Conservation (phyloP, 2,329 filamentous ascomycete species). For the Penicillium sp. region DNA sequence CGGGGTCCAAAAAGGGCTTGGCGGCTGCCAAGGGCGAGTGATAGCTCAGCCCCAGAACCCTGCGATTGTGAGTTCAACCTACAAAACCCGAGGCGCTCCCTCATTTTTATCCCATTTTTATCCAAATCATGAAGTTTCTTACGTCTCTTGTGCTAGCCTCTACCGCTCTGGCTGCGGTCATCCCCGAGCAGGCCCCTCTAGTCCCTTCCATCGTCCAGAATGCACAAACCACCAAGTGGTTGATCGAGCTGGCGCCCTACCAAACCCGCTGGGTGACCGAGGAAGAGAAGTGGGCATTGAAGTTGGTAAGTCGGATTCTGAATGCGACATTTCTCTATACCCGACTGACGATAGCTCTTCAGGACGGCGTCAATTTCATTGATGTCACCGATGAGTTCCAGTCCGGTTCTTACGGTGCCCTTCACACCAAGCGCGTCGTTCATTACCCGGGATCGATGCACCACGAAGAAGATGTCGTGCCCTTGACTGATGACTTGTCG, state of each 20-base stretch:
- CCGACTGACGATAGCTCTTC: slow-evolving; percentile 3
- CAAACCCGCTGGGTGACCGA: slow-evolving; percentile 84
- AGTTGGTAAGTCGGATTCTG: slow-evolving; percentile 56
- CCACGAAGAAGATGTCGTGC: slow-evolving; percentile 61
- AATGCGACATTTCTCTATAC: not conserved
- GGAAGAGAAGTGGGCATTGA: slow-evolving; percentile 89
- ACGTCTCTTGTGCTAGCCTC: slow-evolving; percentile 31
- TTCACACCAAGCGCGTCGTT: slow-evolving; percentile 43
- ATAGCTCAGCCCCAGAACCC: slow-evolving; percentile 8
- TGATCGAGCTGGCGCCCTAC: slow-evolving; percentile 81
- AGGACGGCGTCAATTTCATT: slow-evolving; percentile 87
- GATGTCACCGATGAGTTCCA: slow-evolving; percentile 72
- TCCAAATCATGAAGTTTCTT: slow-evolving; percentile 35
- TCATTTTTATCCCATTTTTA: slow-evolving; percentile 2
- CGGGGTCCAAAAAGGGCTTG: slow-evolving; percentile 23
- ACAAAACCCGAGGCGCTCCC: slow-evolving; percentile 5
- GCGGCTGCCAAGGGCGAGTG: slow-evolving; percentile 18
- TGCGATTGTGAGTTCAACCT: slow-evolving; percentile 3
- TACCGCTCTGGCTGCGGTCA: slow-evolving; percentile 31
- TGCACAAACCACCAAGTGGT: slow-evolving; percentile 53
- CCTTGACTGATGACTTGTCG: slow-evolving; percentile 64
- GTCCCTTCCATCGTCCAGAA: slow-evolving; percentile 24
- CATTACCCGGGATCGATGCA: slow-evolving; percentile 63
- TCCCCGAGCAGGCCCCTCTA: slow-evolving; percentile 32
- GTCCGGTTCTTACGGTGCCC: slow-evolving; percentile 55